Conservation (phyloP, 2,329 filamentous ascomycete species). For the Trichoderma polysporum region DNA sequence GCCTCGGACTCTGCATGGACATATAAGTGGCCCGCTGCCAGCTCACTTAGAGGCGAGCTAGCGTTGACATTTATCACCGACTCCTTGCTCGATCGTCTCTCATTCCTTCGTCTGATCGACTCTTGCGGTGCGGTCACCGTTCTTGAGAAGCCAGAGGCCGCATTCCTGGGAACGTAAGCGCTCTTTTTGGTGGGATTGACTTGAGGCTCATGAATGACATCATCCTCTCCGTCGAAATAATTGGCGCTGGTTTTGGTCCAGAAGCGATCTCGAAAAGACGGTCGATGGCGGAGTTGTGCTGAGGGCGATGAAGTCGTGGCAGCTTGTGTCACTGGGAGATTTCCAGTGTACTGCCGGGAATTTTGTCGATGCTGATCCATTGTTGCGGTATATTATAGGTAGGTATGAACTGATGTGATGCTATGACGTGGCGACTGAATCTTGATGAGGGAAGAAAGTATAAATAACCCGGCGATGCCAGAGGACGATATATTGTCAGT, state of each 20-base stretch:
- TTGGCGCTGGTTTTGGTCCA: slow-evolving; percentile 15
- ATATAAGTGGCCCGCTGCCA: slow-evolving; percentile 17
- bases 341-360: not conserved
- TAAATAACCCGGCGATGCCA: not conserved
- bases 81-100: not conserved
- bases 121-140: not conserved
- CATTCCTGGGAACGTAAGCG: slow-evolving; percentile 12
- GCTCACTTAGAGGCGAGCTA: not conserved
- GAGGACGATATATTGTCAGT: not conserved
- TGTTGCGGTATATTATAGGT: not conserved
- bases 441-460: not conserved
- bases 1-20: not conserved
- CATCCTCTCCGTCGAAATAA: slow-evolving; percentile 16
- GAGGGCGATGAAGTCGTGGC: not conserved
- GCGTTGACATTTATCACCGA: not conserved
- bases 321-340: not conserved
- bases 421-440: not conserved
- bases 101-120: not conserved
- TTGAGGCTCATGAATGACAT: not conserved
- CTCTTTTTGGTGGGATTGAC: not conserved
- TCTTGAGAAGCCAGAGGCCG: slow-evolving; percentile 17
- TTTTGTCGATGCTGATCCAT: slow-evolving; percentile 2
- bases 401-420: not conserved
- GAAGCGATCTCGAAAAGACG: slow-evolving; percentile 20
- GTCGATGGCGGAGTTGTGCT: slow-evolving; percentile 5